Evolutionary conservation across 1,284 basidiomycete species (phyloP), one percentile per base, ranked within the genome.

Genomic region (Pyrrhoderma lamaoense): DNA sequence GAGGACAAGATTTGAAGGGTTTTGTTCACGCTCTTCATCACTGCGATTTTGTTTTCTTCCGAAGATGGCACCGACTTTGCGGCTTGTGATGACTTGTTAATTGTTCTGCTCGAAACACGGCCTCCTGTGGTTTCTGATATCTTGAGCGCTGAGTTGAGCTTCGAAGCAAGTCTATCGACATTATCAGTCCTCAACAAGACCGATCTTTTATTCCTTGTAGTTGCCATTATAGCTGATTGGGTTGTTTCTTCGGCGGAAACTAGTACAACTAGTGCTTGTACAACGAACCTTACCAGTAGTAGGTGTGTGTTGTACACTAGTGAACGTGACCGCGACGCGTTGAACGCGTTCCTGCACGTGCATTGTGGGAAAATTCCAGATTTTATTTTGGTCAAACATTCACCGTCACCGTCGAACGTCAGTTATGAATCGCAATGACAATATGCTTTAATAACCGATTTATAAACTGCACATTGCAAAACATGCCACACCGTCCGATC

Each of bases 11-110:
- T 66, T 56, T 84, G 82, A 3, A 82, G 77, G 0, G 77, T 73
- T 0, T 69, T 51, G 55, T 88, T 89, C 8, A 87, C 74, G 1
- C 69, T 64, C 22, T 73, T 73, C 84, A 87, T 87, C 1, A 73
- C 72, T 21, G 57, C 52, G 0, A 58, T 55, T 31, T 61, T 60
- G 19, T 54, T 55, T 11, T 67, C 65, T 42, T 31, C 27, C 11
- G 27, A 11, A 31, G 27, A 31, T 11, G 5, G 27, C 11, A 31
- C 27, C 11, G 27, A 11, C 27, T 31, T 31, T 31, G 27, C 11
- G 5, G 27, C 5, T 11, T 5, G 27, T 11, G 27, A 31, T 31
- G 27, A 31, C 27, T 25, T 37, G 13, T 31, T 47, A 8, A 23
- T 23, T 39, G 22, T 37, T 37, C 36, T 36, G 18, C 18, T 21